Evolutionary conservation across 352 stramenopile species (phyloP), one percentile per base, ranked within the genome.

Genomic region (Blastocystis hominis): DNA sequence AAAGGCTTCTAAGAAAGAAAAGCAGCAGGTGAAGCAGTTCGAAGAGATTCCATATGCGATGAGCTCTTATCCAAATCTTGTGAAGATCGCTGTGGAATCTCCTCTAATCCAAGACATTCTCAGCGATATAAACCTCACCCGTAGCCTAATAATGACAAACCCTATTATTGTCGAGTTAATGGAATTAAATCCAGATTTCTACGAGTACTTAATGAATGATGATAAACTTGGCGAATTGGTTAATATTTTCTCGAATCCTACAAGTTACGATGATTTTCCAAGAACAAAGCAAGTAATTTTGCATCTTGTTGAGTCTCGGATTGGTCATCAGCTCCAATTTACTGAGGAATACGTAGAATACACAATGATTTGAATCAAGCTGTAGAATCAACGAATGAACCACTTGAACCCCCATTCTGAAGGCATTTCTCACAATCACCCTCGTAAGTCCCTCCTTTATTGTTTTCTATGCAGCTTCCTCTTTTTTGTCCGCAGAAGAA

Each of bases 181-280:
- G 20, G 72, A 81, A n/a, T 15, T 81, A 20, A 81, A 81, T 66
- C 72, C 72, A 1, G 15, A 53, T 9, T 81, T 81, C 72, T 34
- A 42, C 20, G 2, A 63, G 20, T 63, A 54, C 4, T 17, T 81
- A 3, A 34, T 64, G 2, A 15, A 81, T 63, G 42, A 64, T 34
- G 30, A 64, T 15, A 66, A 81, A 24, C 40, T 81, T 15, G 9
- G 30, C n/a, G 72, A 81, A 40, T 0, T 81, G 42, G 44, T 68
- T 46, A n/a, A 36, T 34, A 46, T 81, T 47, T 30, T 81, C 1
- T 59, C 50, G 44, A 50, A 81, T 42, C 54, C 72, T 15, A 13
- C 44, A 9, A 81, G 72, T 38, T 81, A 68, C 34, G 30, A 50
- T 40, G 72, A 81, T 53, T 81, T 66, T 42, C 34, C 40, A 10